Base-by-base conservation (phyloP, 129 eudicot genomes). In the Scalesia atractyloides region DNA sequence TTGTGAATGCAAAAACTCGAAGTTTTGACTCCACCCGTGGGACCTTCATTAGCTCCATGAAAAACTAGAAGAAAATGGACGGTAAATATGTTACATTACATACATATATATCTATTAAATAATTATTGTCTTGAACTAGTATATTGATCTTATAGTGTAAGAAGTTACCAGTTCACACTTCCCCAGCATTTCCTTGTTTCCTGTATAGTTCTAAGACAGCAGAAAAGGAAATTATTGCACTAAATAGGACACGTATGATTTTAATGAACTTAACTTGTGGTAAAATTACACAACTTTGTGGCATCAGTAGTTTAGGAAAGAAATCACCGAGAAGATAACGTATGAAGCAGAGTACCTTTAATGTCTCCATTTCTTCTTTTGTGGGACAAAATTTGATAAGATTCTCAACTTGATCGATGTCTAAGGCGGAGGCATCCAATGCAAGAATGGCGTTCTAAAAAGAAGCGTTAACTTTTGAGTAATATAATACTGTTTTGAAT, bases 101-200 rank as follows among this genome's bases (percentile, higher is more conserved):
- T 30, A 30, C 34, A 30, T 30, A 30, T 8, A 14, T 0, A 3
- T 26, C 15, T 47, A 49, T 47, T 24, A 24, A 5, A 22, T 67
- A 47, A 4, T 16, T 24, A 24, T 46, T 59, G 54, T 10, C 17
- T 39, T 76, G 73, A 62, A 63, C 57, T 43, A 52, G 52, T 47
- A 57, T 51, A 57, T 51, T 44, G 69, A 22, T 68, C 43, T 60
- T 34, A 50, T 54, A 20, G 30, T 50, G 59, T 37, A 41, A 41
- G 1, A 30, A 14, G 26, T 75, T 79, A 94, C 98, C 98, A 90
- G 97, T 84, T 94, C 98, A 73, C 97, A 90, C 82, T 88, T 90
- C 82, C 98, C 98, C 20, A 94, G 97, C 96, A 90, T 87, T 69
- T 85, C 93, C 85, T 86, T 94, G 80, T 88, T 88, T 69, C 98